phyloP scores from a whole-genome alignment of 106 monocot species.

The Dendrobium catenatum region DNA sequence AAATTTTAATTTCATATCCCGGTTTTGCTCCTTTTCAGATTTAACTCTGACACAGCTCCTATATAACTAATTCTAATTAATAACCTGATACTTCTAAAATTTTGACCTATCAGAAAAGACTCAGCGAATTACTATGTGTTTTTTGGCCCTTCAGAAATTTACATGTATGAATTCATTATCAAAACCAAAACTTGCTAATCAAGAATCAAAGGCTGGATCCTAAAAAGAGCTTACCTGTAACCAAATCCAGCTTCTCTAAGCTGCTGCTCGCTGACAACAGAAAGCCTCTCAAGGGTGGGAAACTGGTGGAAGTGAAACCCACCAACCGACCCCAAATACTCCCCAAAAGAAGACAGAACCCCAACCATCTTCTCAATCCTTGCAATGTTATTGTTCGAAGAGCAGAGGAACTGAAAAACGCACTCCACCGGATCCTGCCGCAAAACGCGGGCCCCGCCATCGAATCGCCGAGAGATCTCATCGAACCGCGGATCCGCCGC shows the following conservation, averaged over 20 bases:
- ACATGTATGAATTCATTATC: background rate
- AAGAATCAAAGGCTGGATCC: background rate
- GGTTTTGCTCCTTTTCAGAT: too few relatives aligned
- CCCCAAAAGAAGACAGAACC: conserved; percentile 52
- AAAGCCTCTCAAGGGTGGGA: conserved; percentile 58
- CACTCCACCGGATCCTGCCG: conserved; percentile 97
- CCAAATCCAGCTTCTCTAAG: conserved; percentile 86
- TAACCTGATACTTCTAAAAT: too few relatives aligned
- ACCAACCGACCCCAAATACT: conserved; percentile 54
- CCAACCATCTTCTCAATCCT: conserved; percentile 94
- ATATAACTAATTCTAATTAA: too few relatives aligned
- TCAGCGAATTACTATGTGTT: background rate
- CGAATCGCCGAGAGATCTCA: conserved; percentile 43
- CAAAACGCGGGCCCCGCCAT: conserved; percentile 81
- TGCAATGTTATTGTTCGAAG: conserved; percentile 88
- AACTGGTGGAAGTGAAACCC: conserved; percentile 70
- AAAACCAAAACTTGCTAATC: background rate
- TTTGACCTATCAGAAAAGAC: background rate
- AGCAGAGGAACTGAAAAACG: conserved; percentile 89
- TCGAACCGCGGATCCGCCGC: conserved; percentile 55
- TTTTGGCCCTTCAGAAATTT: background rate
- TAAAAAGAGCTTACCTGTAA: conserved; percentile 52
- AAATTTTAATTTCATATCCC: too few relatives aligned
- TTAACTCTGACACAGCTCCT: too few relatives aligned
- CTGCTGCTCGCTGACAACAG: conserved; percentile 56